A percentile compares a stretch with the other conserved stretches of the same genome.
Evolutionary conservation across 2,329 filamentous ascomycete genomes (phyloP).

Genomic region (Cladorrhinum sp.): DNA sequence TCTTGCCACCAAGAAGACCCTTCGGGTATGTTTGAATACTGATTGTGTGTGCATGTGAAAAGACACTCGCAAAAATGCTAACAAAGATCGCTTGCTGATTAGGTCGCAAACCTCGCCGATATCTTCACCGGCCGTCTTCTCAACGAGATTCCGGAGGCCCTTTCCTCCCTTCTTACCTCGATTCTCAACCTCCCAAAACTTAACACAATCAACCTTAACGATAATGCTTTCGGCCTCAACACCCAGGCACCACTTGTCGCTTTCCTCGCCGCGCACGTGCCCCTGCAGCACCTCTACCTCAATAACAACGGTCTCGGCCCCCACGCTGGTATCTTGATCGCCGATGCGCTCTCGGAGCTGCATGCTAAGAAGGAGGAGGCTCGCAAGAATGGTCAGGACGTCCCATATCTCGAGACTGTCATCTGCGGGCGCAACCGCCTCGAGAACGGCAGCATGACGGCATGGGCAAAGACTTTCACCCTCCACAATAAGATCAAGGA

Average conservation of each 20-base stretch:
- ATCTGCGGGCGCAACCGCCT: conserved; percentile 94
- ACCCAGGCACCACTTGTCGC: conserved; percentile 89
- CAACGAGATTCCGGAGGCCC: conserved; percentile 86
- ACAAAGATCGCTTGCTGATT: conserved; percentile 13
- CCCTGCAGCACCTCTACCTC: conserved; percentile 88
- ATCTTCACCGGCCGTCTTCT: conserved; percentile 96
- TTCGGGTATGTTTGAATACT: conserved; percentile 55
- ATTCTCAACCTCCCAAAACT: conserved; percentile 83
- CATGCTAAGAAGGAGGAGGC: conserved; percentile 81
- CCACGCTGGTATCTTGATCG: conserved; percentile 82
- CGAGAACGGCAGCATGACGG: conserved; percentile 93
- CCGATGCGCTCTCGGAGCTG: conserved; percentile 79
- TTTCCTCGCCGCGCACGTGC: conserved; percentile 84
- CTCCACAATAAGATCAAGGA: conserved; percentile 78
- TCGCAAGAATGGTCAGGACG: conserved; percentile 65
- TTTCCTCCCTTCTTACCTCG: conserved; percentile 79
- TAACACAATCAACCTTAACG: conserved; percentile 90
- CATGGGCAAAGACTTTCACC: conserved; percentile 85
- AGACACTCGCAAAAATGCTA: conserved; percentile 11
- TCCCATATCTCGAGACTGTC: conserved; percentile 89
- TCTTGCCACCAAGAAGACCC: conserved; percentile 76
- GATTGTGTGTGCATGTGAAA: neutral
- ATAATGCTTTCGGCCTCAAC: conserved; percentile 97
- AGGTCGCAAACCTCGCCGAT: conserved; percentile 87
- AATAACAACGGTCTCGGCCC: conserved; percentile 99